These are phyloP conservation scores for Lasiosphaeris hirsuta DNA, from an alignment of 495 filamentous ascomycete genomes.

Conservation along the genomic window DNA sequence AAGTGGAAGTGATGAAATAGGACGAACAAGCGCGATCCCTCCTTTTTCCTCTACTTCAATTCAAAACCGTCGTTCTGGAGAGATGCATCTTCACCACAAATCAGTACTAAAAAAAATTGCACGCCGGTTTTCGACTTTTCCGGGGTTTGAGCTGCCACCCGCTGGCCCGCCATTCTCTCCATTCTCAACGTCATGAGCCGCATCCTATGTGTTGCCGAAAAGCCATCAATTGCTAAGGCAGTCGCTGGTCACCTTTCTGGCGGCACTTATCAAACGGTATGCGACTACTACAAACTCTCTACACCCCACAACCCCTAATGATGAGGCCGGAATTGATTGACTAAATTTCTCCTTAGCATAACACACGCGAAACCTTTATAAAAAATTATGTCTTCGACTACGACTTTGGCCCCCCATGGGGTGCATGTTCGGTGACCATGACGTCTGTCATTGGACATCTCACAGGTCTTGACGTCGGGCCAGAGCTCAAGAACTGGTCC, in stretches of 20 bases:
- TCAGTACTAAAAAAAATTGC: too few species aligned
- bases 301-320: too few species aligned
- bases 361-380: constrained; percentile 67
- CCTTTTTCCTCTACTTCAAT: too few species aligned
- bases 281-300: constrained; percentile 24
- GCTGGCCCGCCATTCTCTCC: neutral
- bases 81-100: neutral
- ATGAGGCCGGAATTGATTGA: neutral
- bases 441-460: constrained; percentile 89
- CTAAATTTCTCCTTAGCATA: constrained; percentile 30
- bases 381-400: constrained; percentile 95
- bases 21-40: too few species aligned
- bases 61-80: too few species aligned
- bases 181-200: constrained; percentile 36
- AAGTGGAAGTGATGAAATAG: too few species aligned
- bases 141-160: too few species aligned
- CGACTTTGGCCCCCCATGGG: constrained; percentile 79
- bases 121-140: too few species aligned
- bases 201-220: constrained; percentile 93
- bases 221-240: constrained; percentile 92
- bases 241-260: constrained; percentile 86
- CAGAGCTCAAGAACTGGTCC: constrained; percentile 70
- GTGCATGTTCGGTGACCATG: constrained; percentile 80
- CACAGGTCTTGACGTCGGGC: constrained; percentile 65
- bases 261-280: constrained; percentile 65